phyloP scores from a whole-genome alignment of 768 basidiomycete species.

The Cystofilobasidium macerans region DNA sequence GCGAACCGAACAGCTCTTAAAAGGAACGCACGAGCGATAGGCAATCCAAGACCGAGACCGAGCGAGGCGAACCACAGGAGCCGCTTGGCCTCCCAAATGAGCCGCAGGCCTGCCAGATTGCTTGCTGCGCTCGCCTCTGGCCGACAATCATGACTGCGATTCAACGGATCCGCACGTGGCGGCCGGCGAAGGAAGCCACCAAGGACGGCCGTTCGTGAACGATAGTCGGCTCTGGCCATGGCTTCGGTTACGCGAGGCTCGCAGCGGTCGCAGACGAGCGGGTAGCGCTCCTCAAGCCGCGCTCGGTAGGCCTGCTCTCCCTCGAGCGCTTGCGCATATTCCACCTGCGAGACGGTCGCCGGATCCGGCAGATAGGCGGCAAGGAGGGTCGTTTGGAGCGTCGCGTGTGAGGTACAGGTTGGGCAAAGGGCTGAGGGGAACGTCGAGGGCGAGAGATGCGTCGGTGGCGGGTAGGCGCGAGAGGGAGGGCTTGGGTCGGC shows the following conservation, averaged over 20 bases:
- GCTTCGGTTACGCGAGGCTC: background rate
- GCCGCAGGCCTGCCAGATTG: background rate
- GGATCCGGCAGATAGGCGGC: background rate
- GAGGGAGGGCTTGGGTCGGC: background rate
- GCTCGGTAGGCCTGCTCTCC: background rate
- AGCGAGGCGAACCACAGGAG: background rate
- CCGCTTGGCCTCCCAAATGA: background rate
- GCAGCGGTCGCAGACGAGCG: background rate
- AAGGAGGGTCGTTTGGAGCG: background rate
- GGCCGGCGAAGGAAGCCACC: background rate
- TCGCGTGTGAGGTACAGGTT: background rate
- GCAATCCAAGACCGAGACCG: background rate
- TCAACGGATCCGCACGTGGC: too few species aligned
- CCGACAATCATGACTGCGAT: too few species aligned
- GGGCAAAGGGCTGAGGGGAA: background rate
- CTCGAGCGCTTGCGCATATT: background rate
- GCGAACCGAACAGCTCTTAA: background rate
- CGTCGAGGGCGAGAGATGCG: background rate
- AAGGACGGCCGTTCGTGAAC: background rate
- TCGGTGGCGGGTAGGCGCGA: background rate
- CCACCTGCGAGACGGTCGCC: too few species aligned
- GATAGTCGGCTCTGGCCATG: background rate
- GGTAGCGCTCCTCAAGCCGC: background rate
- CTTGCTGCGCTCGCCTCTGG: too few species aligned
- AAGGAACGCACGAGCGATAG: background rate